Base-by-base conservation (phyloP, 2,329 filamentous ascomycete genomes). In the Talaromyces sp. region DNA sequence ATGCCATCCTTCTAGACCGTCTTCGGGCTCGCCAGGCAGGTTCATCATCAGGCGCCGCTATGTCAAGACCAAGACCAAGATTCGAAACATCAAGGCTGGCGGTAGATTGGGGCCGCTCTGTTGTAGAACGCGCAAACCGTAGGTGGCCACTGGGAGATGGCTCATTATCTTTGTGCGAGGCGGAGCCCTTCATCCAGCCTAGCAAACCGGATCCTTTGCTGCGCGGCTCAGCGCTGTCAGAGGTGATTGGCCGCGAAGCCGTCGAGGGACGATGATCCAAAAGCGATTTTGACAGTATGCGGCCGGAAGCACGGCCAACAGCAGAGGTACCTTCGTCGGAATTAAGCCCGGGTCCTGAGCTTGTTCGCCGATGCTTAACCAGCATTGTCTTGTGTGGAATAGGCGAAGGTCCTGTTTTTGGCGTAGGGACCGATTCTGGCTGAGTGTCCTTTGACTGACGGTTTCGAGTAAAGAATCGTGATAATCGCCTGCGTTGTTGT, bases 101-200 rank as follows among this genome's bases (percentile, higher is more conserved):
- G 22, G 59, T 59, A 9, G 64, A 65, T 19, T 58, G 62, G 41
- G 64, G 64, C 24, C 64, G 61, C n/a, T 65, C 64, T 8, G 60
- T 35, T 22, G 41, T 60, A 50, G 59, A 58, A 45, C 64, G 64
- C 39, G 57, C 33, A 3, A 57, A 39, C 27, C 37, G 24, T n/a
- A 33, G 31, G 45, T 33, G 48, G n/a, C 31, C 33, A 31, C 22
- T 37, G 33, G 57, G 39, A 33, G 50, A 27, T 27, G 35, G 31
- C 37, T 67, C 56, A 16, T 33, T n/a, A 2, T 67, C 63, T 24
- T 67, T 67, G 13, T 62, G 54, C 11, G 70, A 64, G 19, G 70
- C 71, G 11, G 70, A 64, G 19, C 70, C 70, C 67, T 78, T 79
- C 70, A 79, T 76, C 77, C 77, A 79, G n/a, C 75, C 72, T 45